A percentile compares a stretch with the other conserved stretches of the same genome.
Conservation (phyloP, 2,329 filamentous ascomycete species). For the Fusarium pseudoanthophilum region DNA sequence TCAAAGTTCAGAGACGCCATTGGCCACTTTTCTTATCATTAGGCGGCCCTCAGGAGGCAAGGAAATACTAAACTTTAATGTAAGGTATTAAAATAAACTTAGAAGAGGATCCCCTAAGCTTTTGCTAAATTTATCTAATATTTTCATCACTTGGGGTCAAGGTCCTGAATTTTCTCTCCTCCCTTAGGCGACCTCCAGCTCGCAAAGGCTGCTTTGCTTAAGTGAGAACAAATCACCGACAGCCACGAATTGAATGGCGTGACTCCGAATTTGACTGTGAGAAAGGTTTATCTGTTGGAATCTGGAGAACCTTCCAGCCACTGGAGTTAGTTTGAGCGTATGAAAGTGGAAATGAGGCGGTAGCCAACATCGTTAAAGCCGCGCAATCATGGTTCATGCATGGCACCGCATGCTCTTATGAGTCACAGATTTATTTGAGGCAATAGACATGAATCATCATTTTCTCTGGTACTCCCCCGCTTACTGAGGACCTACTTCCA, state of each 20-base stretch:
- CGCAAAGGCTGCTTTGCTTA: neutral
- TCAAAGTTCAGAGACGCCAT: neutral
- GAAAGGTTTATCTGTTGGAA: no score
- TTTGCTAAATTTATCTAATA: no score
- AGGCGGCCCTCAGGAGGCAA: no score
- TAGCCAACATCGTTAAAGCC: neutral
- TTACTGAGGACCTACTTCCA: neutral
- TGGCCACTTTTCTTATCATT: neutral
- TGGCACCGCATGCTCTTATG: neutral
- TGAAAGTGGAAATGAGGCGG: neutral
- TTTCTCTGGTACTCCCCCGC: neutral
- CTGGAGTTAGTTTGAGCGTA: neutral
- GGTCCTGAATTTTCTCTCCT: no score
- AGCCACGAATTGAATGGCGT: neutral
- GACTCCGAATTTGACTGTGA: neutral
- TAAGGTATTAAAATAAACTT: no score
- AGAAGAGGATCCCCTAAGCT: no score
- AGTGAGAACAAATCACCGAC: neutral
- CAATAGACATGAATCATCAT: neutral
- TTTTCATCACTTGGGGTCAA: no score
- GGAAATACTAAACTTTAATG: no score
- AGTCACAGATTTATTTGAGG: no score
- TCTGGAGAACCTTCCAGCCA: neutral
- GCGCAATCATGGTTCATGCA: no score
- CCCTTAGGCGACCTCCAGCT: neutral